Conservation (phyloP, 306 rosid genomes). For the Oxytropis ochrocephala region DNA sequence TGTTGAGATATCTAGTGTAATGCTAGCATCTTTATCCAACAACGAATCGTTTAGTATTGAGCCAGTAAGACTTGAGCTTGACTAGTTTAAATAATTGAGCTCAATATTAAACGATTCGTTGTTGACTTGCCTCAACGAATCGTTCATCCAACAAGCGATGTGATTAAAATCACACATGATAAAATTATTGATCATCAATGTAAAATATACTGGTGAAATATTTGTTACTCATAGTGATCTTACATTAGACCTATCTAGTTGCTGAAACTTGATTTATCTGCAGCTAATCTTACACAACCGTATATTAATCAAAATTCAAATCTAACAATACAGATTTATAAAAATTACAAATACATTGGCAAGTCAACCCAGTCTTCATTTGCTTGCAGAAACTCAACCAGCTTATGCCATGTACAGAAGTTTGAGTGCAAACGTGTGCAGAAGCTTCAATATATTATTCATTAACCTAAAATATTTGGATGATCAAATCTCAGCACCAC, state of each 20-base stretch:
- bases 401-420: background rate
- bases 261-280: background rate
- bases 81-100: too few relatives aligned
- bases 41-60: too few relatives aligned
- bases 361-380: background rate
- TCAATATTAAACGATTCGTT: too few relatives aligned
- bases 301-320: background rate
- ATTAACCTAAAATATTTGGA: constrained; percentile 18
- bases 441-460: background rate
- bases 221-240: background rate
- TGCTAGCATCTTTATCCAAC: too few relatives aligned
- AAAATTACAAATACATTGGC: background rate
- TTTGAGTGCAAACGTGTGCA: background rate
- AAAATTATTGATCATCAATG: background rate
- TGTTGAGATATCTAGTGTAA: too few relatives aligned
- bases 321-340: background rate
- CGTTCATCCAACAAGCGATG: too few relatives aligned
- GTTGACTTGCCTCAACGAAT: too few relatives aligned
- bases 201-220: background rate
- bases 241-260: background rate
- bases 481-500: background rate
- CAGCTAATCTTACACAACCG: background rate
- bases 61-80: too few relatives aligned
- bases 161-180: too few relatives aligned
- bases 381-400: background rate